These are phyloP conservation scores for Ochromonas danica DNA, from an alignment of 108 stramenopile genomes.

Conservation along the genomic window DNA sequence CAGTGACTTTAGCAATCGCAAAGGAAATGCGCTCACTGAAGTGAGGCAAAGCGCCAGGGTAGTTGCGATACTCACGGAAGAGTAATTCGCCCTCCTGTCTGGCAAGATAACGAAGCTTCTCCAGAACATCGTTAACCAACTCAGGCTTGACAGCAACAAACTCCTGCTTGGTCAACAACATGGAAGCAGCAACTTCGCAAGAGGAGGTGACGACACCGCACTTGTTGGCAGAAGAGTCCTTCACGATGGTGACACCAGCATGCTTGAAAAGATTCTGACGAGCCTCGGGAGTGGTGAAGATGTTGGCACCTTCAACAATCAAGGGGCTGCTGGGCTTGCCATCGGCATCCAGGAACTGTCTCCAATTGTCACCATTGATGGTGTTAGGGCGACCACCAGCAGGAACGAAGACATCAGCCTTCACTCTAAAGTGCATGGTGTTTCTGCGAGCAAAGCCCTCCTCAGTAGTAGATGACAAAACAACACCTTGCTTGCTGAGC, in stretches of 20 bases:
- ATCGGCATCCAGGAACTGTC: constrained; percentile 65
- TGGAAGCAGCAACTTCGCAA: constrained; percentile 90
- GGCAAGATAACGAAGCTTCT: constrained; percentile 74
- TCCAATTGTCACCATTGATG: constrained; percentile 82
- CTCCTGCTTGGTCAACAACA: constrained; percentile 83
- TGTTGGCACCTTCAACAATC: constrained; percentile 95
- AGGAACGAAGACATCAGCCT: constrained; percentile 91
- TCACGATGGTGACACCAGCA: constrained; percentile 90
- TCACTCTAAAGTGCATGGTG: constrained; percentile 91
- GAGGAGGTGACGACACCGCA: constrained; percentile 93
- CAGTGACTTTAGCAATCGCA: constrained; percentile 84
- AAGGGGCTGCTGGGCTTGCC: constrained; percentile 77
- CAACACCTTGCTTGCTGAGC: constrained; percentile 61
- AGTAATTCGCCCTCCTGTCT: constrained; percentile 89
- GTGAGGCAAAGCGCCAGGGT: constrained; percentile 72
- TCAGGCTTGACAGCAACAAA: constrained; percentile 84
- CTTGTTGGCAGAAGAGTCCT: constrained; percentile 98
- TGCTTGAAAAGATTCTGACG: constrained; percentile 81
- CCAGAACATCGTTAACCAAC: constrained; percentile 87
- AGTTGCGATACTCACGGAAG: constrained; percentile 80
- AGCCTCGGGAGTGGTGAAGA: constrained; percentile 88
- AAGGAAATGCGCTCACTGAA: constrained; percentile 79
- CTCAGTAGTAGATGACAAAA: constrained; percentile 75
- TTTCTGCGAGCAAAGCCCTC: constrained; percentile 86
- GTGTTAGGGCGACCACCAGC: constrained; percentile 94